Evolutionary conservation across 2,329 filamentous ascomycete species (phyloP), one percentile per base, ranked within the genome.

Genomic region (Cytospora schulzeri): DNA sequence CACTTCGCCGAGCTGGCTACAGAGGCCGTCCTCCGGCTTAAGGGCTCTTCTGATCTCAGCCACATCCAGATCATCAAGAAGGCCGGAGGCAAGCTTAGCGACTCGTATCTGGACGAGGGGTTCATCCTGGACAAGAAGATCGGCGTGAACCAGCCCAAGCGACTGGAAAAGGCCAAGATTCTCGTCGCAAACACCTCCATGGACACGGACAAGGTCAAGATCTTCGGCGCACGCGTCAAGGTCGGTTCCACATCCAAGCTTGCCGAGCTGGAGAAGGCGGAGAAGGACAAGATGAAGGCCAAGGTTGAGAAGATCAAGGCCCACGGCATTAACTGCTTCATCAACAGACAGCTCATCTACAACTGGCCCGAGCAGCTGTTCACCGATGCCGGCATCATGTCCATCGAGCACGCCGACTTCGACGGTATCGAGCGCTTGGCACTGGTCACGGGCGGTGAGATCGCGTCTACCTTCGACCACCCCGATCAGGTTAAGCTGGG

Each of bases 21-120:
- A 69, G 93, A 98, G 71, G 95, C 95, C 45, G 91, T 99, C 4
- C 83, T 98, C 66, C 88, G 96, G 69, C 85, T 99, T 74, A 92
- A 92, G 77, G 91, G 91, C 64, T 96, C 93, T 2, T 92, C 91
- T 64, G 95, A 99, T 77, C 87, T 99, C 62, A 97, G 91, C 76
- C 93, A 98, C 76, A 99, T 99, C 70, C 95, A 99, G 79, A 93
- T 99, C 74, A 99, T 99, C 83, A 99, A 99, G 85, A 99, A 99
- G 84, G 91, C 94, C 2, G 95, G 95, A 71, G 95, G 95, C 72
- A 99, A 98, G 84, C 87, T 99, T 65, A 95, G 89, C 76, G 95
- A 99, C 77, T 98, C 94, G 15, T 99, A 99, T 79, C 85, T 99
- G 51, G 95, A 99, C 75, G 93, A 97, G 73, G 95, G 95, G 6